Percentiles rank a stretch among this genome's conserved stretches.
phyloP scores from a whole-genome alignment of 2,329 filamentous ascomycete genomes.

The Talaromyces verruculosus region DNA sequence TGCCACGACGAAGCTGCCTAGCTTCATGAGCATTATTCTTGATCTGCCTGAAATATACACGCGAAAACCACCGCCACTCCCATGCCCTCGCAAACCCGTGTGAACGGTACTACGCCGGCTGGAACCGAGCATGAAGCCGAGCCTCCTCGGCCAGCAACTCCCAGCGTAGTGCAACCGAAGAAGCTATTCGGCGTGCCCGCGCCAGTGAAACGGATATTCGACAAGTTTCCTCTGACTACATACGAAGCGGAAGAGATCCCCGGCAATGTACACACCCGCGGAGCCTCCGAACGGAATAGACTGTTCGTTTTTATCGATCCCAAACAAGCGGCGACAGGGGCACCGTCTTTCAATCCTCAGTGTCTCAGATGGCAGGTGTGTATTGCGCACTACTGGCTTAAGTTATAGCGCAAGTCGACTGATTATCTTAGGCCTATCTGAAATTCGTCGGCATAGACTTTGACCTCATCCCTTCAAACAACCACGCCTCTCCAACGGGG shows the following conservation, averaged over 20 bases:
- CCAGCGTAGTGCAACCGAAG: slow-evolving; percentile 27
- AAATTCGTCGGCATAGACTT: slow-evolving; percentile 72
- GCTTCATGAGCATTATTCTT: not conserved
- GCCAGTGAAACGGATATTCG: slow-evolving; percentile 79
- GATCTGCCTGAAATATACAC: not conserved
- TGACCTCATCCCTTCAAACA: slow-evolving; percentile 70
- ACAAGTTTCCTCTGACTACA: slow-evolving; percentile 73
- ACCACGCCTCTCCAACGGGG: slow-evolving; percentile 88
- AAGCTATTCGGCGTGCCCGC: slow-evolving; percentile 55
- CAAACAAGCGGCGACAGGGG: slow-evolving; percentile 59
- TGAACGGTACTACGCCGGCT: slow-evolving; percentile 28
- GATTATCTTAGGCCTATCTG: slow-evolving; percentile 68
- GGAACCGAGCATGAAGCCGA: slow-evolving; percentile 24
- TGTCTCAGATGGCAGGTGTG: slow-evolving; percentile 96
- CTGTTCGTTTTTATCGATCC: slow-evolving; percentile 76
- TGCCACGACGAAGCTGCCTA: not conserved
- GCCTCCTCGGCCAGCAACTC: slow-evolving; percentile 11
- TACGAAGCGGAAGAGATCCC: slow-evolving; percentile 67
- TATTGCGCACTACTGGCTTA: not conserved
- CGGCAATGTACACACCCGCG: slow-evolving; percentile 9
- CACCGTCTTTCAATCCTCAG: slow-evolving; percentile 83
- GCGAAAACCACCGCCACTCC: slow-evolving; percentile 29
- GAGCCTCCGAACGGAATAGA: slow-evolving; percentile 65
- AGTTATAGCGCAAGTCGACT: not conserved
- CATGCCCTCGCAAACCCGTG: slow-evolving; percentile 25